phyloP scores from a whole-genome alignment of 1,284 basidiomycete genomes.

The Blastosporella zonata region DNA sequence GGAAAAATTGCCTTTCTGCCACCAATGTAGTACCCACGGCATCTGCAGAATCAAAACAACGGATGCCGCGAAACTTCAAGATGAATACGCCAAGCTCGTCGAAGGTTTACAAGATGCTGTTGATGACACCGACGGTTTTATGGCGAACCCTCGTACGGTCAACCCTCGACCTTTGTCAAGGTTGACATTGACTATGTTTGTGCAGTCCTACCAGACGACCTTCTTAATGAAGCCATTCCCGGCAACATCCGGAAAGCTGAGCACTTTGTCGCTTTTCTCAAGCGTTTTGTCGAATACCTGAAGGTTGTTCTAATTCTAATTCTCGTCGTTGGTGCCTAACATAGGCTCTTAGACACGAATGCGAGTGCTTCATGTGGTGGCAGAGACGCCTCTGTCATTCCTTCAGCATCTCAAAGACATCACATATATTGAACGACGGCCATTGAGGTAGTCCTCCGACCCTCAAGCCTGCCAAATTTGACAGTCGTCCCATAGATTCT shows the following conservation, averaged over 20 bases:
- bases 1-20: constrained; percentile 24
- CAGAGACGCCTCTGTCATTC: constrained; percentile 99
- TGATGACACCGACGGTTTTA: constrained; percentile 79
- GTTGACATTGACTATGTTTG: background rate
- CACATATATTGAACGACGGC: constrained; percentile 96
- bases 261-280: constrained; percentile 98
- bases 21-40: background rate
- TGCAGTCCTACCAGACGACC: constrained; percentile 88
- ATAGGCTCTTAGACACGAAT: constrained; percentile 76
- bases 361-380: constrained; percentile 98
- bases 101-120: constrained; percentile 87
- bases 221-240: constrained; percentile 93
- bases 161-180: background rate
- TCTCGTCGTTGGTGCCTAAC: background rate
- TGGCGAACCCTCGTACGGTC: constrained; percentile 80
- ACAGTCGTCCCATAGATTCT: constrained; percentile 63
- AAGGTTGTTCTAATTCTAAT: constrained; percentile 54
- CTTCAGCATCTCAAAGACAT: constrained; percentile 98
- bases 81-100: constrained; percentile 96
- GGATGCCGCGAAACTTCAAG: constrained; percentile 92
- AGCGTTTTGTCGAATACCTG: constrained; percentile 97
- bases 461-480: constrained; percentile 3
- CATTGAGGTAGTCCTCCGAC: constrained; percentile 65
- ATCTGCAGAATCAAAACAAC: constrained; percentile 83
- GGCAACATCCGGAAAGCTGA: constrained; percentile 99